A percentile compares a stretch with the other conserved stretches of the same genome.
phyloP scores from a whole-genome alignment of 202 grass and related monocot genomes.

The Cymbopogon flexuosus region DNA sequence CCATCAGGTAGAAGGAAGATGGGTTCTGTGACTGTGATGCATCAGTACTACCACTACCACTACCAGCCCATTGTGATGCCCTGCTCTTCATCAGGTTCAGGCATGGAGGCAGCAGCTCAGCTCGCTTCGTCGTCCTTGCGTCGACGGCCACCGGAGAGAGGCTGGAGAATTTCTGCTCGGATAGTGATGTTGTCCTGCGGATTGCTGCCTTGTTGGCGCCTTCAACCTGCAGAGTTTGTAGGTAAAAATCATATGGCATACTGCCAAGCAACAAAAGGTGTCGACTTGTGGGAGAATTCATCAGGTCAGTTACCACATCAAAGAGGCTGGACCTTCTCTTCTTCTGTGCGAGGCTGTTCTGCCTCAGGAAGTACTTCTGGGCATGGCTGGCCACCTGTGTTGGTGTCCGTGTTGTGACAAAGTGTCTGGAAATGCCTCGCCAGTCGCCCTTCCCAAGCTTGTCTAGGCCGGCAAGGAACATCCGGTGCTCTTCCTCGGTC shows the following conservation, averaged over 20 bases:
- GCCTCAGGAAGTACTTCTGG: constrained; percentile 67
- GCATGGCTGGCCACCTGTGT: constrained; percentile 71
- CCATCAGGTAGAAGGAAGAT: neutral
- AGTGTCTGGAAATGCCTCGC: constrained; percentile 61
- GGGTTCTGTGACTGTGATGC: neutral
- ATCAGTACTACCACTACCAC: constrained; percentile 5
- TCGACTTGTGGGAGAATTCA: neutral
- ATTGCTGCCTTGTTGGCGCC: constrained; percentile 11
- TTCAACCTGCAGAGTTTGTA: constrained; percentile 39
- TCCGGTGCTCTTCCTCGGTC: constrained; percentile 57
- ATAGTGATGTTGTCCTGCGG: constrained; percentile 2
- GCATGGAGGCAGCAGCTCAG: constrained; percentile 12
- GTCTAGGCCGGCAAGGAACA: constrained; percentile 51
- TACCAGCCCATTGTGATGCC: neutral
- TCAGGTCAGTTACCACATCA: constrained; percentile 39
- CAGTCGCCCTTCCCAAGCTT: constrained; percentile 65
- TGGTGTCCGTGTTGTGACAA: constrained; percentile 55
- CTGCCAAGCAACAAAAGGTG: neutral
- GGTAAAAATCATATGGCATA: neutral
- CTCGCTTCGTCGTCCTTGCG: neutral
- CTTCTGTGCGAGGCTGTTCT: constrained; percentile 43
- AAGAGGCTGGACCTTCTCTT: constrained; percentile 57
- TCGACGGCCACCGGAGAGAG: neutral
- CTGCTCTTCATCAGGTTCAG: constrained; percentile 45
- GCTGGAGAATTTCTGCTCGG: constrained; percentile 18